Evolutionary conservation across 2,329 filamentous ascomycete species (phyloP), one percentile per base, ranked within the genome.

Genomic region (Ophidiomyces ophidiicola): DNA sequence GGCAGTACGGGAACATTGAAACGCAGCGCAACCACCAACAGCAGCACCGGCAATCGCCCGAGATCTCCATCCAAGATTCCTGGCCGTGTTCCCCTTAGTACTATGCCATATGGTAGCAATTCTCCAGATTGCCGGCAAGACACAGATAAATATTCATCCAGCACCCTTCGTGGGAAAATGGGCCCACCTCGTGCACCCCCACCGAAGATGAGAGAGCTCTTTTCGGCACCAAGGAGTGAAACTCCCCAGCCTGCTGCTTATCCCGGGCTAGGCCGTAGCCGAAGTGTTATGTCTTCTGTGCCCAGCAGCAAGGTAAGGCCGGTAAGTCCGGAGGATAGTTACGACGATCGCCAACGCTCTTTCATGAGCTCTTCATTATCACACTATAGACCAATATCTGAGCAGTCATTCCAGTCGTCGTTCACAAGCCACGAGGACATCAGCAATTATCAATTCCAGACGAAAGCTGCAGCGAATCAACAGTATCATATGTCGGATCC

Each of bases 131-230:
- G 86, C 30, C 68, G 70, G 6, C 61, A 63, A 61, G 45, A 60
- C 54, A 34, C 44, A 53, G 3, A 45, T 49, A n/a, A n/a, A 17
- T 63, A 62, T 43, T 60, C 60, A 5, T 58, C 57, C 30, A 63
- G 62, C 45, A 64, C 59, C 6, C 55, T 62, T 26, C 62, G 64
- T 32, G 63, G 69, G 31, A 64, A 68, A 36, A 57, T 74, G 40
- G 69, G 72, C 11, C 63, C 66, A 17, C 50, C 74, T 53, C 70
- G 77, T 45, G 79, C 79, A 1, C 84, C 85, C 24, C 87, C 87
- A 8, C 88, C 88, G 34, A 90, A 86, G 59, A 94, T 96, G 86
- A 78, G 88, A 48, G 85, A 92, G 29, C 69, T 94, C 20, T 76
- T 76, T 46, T 60, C 68, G 6, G 71, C 73, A 32, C 68, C 71